Base-by-base conservation (phyloP, 2,329 filamentous ascomycete species). In the Ophiobolus disseminans region DNA sequence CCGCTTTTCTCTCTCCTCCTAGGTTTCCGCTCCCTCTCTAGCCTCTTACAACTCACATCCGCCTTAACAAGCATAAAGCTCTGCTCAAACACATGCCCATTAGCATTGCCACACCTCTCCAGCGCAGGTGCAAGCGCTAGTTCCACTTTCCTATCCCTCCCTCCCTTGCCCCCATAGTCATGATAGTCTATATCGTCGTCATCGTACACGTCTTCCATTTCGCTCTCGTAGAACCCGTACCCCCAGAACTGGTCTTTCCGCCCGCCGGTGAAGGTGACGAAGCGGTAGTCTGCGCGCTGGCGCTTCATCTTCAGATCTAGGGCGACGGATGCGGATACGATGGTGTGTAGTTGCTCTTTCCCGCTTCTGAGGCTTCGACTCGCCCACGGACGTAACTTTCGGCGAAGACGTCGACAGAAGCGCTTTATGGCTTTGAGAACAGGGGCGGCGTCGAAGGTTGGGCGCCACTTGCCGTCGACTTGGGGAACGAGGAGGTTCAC, bases 251-350 rank as follows among this genome's bases (percentile, higher is more conserved):
- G 60, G 25, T 62, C 58, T 4, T 63, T 57, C 39, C 58, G 66
- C 1, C 69, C 66, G 11, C 68, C 70, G 0, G 66, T 70, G 36
- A 70, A 73, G 1, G 67, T 72, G 1, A 72, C 68, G 31, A 73
- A 72, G 23, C 70, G 65, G 40, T 73, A 73, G 23, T 73, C 70
- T 5, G 69, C 70, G 17, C 58, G 55, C 37, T 73, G 68, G 9
- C 64, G 55, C 53, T 72, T 72, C 68, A 72, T 71, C 36, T 70
- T 72, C 14, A 73, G 57, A 37, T 73, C 70, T 6, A 73, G 60
- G 1, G 68, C 69, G 14, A 72, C 69, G 5, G 69, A 65, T 4
- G 70, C 69, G 0, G 68, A 70, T 17, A 73, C 55, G 10, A 73
- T 73, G 5, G 61, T 69, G 19, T 62, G 54, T 9, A 73, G 52